Evolutionary conservation across 2,329 filamentous ascomycete species (phyloP).

Genomic region (Trichoderma simmonsii): DNA sequence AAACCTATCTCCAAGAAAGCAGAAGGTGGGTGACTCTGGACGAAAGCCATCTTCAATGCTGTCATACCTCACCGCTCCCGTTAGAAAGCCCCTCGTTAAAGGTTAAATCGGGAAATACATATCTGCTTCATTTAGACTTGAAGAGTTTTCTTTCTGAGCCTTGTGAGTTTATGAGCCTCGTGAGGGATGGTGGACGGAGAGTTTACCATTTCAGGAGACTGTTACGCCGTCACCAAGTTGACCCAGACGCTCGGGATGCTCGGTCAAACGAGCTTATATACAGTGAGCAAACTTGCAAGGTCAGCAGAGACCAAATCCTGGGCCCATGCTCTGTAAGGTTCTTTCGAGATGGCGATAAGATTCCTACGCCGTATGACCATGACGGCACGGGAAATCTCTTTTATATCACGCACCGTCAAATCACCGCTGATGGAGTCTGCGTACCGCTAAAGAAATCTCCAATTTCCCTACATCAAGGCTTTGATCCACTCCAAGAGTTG

Average conservation of each 20-base stretch:
- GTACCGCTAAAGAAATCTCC: constrained; percentile 38
- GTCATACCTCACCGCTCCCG: constrained; percentile 30
- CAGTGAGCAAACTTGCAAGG: constrained; percentile 42
- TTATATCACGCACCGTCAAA: constrained; percentile 50
- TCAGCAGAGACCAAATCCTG: constrained; percentile 42
- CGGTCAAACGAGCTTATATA: constrained; percentile 59
- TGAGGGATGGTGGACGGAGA: constrained; percentile 20
- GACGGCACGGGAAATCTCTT: constrained; percentile 65
- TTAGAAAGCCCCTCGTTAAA: constrained; percentile 10
- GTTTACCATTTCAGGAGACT: constrained; percentile 49
- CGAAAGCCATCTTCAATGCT: constrained; percentile 53
- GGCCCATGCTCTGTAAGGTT: constrained; percentile 59
- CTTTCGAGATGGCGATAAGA: constrained; percentile 41
- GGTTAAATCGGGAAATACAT: constrained; percentile 56
- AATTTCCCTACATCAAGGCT: constrained; percentile 50
- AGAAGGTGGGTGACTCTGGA: constrained; percentile 61
- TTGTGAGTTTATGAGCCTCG: constrained; percentile 51
- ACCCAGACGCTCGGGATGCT: constrained; percentile 29
- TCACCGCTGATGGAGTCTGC: constrained; percentile 19
- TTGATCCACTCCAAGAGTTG: constrained; percentile 41
- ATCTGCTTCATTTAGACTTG: constrained; percentile 44
- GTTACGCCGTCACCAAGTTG: constrained; percentile 44
- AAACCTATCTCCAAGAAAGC: constrained; percentile 61
- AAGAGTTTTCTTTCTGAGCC: constrained; percentile 50
- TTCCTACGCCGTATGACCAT: constrained; percentile 63